Conservation (phyloP, 208 protist species). For the Leishmania tropica region DNA sequence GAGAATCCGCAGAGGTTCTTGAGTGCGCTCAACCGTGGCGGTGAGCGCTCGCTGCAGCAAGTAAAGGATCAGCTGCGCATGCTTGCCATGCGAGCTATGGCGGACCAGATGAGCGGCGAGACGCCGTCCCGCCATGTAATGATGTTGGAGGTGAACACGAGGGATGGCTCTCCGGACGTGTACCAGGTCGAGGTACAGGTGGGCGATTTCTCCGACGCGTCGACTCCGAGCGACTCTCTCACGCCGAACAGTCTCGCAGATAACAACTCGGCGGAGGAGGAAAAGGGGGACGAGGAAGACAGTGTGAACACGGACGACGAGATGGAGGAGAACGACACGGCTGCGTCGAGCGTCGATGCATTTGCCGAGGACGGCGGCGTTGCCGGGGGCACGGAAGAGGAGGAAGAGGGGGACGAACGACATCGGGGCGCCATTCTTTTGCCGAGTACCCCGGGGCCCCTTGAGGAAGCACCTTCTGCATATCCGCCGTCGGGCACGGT, state of each 20-base stretch:
- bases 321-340: slow-evolving; percentile 5
- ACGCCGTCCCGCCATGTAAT: slow-evolving; percentile 28
- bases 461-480: not conserved
- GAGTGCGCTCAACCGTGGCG: slow-evolving; percentile 23
- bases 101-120: slow-evolving; percentile 31
- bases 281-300: slow-evolving; percentile 6
- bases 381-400: not conserved
- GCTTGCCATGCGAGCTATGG: slow-evolving; percentile 32
- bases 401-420: slow-evolving; percentile 11
- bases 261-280: not conserved
- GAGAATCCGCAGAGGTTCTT: slow-evolving; percentile 52
- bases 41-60: slow-evolving; percentile 30
- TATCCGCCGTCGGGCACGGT: not conserved
- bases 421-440: slow-evolving; percentile 28
- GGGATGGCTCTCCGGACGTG: slow-evolving; percentile 24
- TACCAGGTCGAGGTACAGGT: slow-evolving; percentile 37
- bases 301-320: not conserved
- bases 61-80: slow-evolving; percentile 29
- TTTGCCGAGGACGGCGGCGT: not conserved
- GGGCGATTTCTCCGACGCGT: slow-evolving; percentile 23
- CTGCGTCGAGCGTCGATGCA: not conserved
- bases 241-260: not conserved
- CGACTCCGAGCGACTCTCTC: slow-evolving; percentile 3
- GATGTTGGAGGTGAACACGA: slow-evolving; percentile 37
- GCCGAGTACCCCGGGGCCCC: not conserved